Conservation (phyloP, 2,329 filamentous ascomycete genomes). For the Sporothrix mexicana region DNA sequence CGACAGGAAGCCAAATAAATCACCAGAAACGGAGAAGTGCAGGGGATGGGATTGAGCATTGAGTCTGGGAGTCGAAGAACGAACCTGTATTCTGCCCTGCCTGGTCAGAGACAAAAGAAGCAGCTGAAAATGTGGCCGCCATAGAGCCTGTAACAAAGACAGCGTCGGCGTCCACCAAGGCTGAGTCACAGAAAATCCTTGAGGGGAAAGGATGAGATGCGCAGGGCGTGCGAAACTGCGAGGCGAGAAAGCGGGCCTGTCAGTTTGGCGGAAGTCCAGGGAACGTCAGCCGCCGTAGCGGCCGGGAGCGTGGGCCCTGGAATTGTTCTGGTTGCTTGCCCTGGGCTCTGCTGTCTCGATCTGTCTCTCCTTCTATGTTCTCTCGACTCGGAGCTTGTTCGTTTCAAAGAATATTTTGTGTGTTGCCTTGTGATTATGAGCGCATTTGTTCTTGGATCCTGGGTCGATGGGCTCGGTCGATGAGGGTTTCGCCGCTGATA, state of each 20-base stretch:
- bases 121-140: slow-evolving; percentile 33
- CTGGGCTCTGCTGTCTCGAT: neutral
- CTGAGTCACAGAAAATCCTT: slow-evolving; percentile 34
- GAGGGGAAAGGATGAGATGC: neutral
- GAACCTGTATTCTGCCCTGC: slow-evolving; percentile 33
- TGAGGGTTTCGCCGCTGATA: slow-evolving; percentile 4
- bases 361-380: neutral
- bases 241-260: slow-evolving; percentile 1
- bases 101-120: slow-evolving; percentile 33
- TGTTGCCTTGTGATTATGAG: slow-evolving; percentile 1
- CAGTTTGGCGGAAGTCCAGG: slow-evolving; percentile 24
- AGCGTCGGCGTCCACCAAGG: slow-evolving; percentile 26
- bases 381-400: neutral
- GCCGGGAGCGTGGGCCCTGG: slow-evolving; percentile 30
- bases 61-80: neutral
- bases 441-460: slow-evolving; percentile 2
- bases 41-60: neutral
- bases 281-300: slow-evolving; percentile 32
- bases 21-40: slow-evolving; percentile 1
- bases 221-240: neutral
- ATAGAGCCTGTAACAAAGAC: slow-evolving; percentile 27
- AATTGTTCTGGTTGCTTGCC: neutral
- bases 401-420: neutral
- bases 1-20: slow-evolving; percentile 4
- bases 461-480: neutral